Evolutionary conservation across 495 filamentous ascomycete genomes (phyloP).

Genomic region (Penicillium canescens): DNA sequence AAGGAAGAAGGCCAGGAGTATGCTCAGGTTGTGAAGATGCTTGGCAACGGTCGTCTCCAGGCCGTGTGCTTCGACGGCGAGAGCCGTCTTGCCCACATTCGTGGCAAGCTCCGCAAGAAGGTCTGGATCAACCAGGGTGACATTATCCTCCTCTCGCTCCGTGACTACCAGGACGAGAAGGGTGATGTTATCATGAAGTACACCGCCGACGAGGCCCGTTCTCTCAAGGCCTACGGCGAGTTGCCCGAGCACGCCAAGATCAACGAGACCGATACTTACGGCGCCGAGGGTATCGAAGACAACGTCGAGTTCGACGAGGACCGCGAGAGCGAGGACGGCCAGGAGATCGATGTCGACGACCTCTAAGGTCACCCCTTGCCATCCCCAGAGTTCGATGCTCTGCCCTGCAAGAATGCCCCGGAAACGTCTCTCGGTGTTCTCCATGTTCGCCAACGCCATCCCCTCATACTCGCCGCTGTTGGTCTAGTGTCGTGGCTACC

Average conservation of each 20-base stretch:
- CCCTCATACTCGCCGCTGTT: conserved; percentile 21
- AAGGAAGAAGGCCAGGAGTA: conserved; percentile 99
- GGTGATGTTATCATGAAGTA: conserved; percentile 99
- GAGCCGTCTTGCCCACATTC: conserved; percentile 53
- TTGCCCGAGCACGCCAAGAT: conserved; percentile 98
- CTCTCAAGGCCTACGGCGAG: conserved; percentile 94
- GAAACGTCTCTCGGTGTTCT: conserved; percentile 29
- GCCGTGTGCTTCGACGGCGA: conserved; percentile 96
- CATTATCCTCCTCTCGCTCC: conserved; percentile 94
- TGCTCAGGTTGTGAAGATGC: conserved; percentile 97
- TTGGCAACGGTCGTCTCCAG: conserved; percentile 96
- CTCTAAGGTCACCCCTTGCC: conserved; percentile 43
- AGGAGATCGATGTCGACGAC: conserved; percentile 62
- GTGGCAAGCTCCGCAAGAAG: conserved; percentile 97
- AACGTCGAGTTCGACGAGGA: conserved; percentile 64
- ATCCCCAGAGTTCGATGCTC: conserved; percentile 30
- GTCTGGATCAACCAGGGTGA: conserved; percentile 99
- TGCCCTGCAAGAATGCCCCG: conserved; percentile 38
- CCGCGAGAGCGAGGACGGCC: conserved; percentile 56
- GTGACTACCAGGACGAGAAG: conserved; percentile 99
- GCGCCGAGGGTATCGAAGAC: conserved; percentile 59
- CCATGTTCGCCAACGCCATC: conserved; percentile 26
- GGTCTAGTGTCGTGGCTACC: conserved; percentile 18
- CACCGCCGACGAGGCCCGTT: conserved; percentile 93
- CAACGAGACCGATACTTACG: conserved; percentile 97